A percentile compares a stretch with the other conserved stretches of the same genome.
Conservation (phyloP, 495 filamentous ascomycete species). For the Choiromyces venosus region DNA sequence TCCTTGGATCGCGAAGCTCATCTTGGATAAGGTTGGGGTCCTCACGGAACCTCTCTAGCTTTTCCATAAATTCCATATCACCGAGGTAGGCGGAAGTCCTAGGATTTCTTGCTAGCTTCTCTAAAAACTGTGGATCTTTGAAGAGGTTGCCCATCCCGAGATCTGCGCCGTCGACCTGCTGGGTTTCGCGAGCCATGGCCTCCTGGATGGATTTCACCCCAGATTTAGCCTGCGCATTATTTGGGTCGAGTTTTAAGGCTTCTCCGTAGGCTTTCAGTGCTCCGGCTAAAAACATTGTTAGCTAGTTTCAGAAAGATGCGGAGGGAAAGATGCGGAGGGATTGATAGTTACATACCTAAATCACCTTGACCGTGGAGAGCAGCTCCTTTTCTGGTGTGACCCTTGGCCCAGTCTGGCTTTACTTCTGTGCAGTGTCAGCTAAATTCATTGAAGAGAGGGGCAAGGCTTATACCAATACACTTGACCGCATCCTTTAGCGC, state of each 20-base stretch:
- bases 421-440: slow-evolving; percentile 50
- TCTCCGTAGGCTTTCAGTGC: slow-evolving; percentile 86
- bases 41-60: slow-evolving; percentile 70
- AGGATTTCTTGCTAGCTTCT: slow-evolving; percentile 88
- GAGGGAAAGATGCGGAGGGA: background rate
- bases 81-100: slow-evolving; percentile 83
- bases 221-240: slow-evolving; percentile 86
- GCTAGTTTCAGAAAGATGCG: background rate
- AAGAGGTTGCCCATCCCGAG: slow-evolving; percentile 80
- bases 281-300: slow-evolving; percentile 50
- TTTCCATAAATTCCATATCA: slow-evolving; percentile 82
- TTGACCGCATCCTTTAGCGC: slow-evolving; percentile 88
- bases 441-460: background rate
- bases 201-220: slow-evolving; percentile 75
- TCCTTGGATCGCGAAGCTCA: slow-evolving; percentile 79
- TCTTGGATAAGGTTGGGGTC: slow-evolving; percentile 75
- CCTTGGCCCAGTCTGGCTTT: slow-evolving; percentile 98
- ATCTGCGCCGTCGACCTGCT: slow-evolving; percentile 48
- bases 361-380: slow-evolving; percentile 83
- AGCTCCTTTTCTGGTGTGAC: slow-evolving; percentile 85
- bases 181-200: slow-evolving; percentile 76
- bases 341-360: slow-evolving; percentile 52
- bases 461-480: slow-evolving; percentile 52
- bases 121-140: slow-evolving; percentile 78
- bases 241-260: slow-evolving; percentile 82